Conservation (phyloP, 1,139 yeast genomes). For the Taiozyma sp. region DNA sequence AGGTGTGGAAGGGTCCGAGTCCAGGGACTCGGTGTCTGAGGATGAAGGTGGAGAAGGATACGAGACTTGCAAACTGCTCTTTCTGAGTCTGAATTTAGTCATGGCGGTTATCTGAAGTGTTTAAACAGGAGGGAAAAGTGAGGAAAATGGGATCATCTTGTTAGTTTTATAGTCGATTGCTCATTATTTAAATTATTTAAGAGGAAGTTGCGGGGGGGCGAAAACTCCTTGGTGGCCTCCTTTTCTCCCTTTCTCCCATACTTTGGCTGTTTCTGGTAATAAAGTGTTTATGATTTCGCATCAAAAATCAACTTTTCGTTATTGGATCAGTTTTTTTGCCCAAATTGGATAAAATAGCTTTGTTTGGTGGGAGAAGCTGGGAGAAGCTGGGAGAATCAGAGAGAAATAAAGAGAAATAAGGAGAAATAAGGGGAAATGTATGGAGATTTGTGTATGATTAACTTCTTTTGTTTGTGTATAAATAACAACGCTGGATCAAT, state of each 20-base stretch:
- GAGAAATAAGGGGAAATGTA: no score
- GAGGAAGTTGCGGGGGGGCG: no score
- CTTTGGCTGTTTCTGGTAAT: neutral
- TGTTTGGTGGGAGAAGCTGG: neutral
- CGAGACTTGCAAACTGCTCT: neutral
- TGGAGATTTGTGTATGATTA: no score
- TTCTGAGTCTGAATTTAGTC: neutral
- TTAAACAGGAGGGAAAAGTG: neutral
- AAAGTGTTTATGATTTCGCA: constrained; percentile 5
- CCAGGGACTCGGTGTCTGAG: neutral
- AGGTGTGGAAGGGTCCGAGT: neutral
- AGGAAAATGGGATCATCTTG: neutral
- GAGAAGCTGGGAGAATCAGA: no score
- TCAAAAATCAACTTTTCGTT: neutral
- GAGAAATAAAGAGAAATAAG: neutral
- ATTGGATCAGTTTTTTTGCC: neutral
- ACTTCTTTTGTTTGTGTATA: no score
- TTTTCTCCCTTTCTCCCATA: neutral
- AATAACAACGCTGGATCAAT: no score
- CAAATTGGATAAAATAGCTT: neutral
- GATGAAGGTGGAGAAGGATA: neutral
- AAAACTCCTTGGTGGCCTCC: neutral
- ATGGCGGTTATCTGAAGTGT: no score
- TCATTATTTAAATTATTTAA: neutral
- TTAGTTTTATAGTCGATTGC: neutral